A percentile compares a stretch with the other conserved stretches of the same genome.
Evolutionary conservation across 192 early-diverging fungal species (phyloP).

Genomic region (Allomyces macrogynus): DNA sequence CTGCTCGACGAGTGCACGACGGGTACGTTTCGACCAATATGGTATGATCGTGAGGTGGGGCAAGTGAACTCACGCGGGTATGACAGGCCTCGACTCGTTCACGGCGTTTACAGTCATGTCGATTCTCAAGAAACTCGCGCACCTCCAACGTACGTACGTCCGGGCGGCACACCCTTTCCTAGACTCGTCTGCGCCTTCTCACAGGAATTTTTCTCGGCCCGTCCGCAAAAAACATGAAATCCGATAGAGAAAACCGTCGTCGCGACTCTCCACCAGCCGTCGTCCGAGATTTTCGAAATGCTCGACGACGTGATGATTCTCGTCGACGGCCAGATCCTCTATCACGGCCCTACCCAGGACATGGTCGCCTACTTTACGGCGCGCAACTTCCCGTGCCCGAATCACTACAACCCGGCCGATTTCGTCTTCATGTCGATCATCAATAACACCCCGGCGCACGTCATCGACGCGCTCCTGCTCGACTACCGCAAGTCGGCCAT

Average conservation of each 20-base stretch:
- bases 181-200: too few relatives aligned
- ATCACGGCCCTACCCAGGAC: conserved; percentile 25
- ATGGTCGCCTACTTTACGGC: conserved; percentile 23
- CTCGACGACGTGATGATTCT: conserved; percentile 68
- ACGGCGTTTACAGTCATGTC: too few relatives aligned
- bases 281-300: conserved; percentile 52
- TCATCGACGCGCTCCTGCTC: not conserved
- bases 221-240: too few relatives aligned
- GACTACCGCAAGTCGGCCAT: not conserved
- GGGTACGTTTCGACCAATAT: too few relatives aligned
- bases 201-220: too few relatives aligned
- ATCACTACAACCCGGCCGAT: conserved; percentile 53
- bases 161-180: too few relatives aligned
- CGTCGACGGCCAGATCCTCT: conserved; percentile 38
- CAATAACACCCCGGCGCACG: conserved; percentile 21
- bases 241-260: conserved; percentile 41
- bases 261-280: conserved; percentile 81
- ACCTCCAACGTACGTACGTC: too few relatives aligned
- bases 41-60: too few relatives aligned
- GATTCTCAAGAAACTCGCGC: too few relatives aligned
- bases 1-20: conserved; percentile 31
- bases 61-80: too few relatives aligned
- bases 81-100: too few relatives aligned
- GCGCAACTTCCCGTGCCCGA: conserved; percentile 38
- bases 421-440: conserved; percentile 43